phyloP scores from a whole-genome alignment of 2,329 filamentous ascomycete genomes.

The Elsinoe perseae region DNA sequence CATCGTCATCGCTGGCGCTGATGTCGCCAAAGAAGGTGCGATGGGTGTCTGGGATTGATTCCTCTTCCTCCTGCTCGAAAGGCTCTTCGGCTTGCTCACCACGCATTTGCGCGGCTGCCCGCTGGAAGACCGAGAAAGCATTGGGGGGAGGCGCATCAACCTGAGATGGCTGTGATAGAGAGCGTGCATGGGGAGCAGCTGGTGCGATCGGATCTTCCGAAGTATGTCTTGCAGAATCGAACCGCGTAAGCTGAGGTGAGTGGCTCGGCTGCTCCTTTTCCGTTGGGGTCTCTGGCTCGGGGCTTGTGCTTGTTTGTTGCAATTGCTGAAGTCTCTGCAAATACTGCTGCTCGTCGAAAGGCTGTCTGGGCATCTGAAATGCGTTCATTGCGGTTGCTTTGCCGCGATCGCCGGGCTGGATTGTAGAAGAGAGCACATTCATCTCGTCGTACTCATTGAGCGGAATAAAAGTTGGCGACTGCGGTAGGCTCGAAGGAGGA shows the following conservation, averaged over 20 bases:
- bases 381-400: slow-evolving; percentile 70
- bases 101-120: slow-evolving; percentile 37
- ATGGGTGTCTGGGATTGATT: slow-evolving; percentile 26
- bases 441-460: slow-evolving; percentile 66
- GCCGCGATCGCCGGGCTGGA: slow-evolving; percentile 68
- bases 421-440: slow-evolving; percentile 50
- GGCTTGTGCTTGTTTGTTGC: slow-evolving; percentile 45
- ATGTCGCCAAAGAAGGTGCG: slow-evolving; percentile 35
- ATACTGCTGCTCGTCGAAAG: slow-evolving; percentile 80
- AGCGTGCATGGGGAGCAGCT: slow-evolving; percentile 23
- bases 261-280: not conserved
- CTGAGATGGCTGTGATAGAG: slow-evolving; percentile 24
- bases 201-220: not conserved
- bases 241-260: slow-evolving; percentile 16
- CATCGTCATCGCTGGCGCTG: slow-evolving; percentile 35
- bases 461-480: slow-evolving; percentile 57
- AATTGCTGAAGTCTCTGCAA: slow-evolving; percentile 74
- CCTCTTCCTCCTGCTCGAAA: not conserved
- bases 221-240: slow-evolving; percentile 18
- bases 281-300: slow-evolving; percentile 1
- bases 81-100: slow-evolving; percentile 16
- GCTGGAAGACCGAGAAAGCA: slow-evolving; percentile 41
- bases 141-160: slow-evolving; percentile 24
- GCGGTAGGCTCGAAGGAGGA: slow-evolving; percentile 33
- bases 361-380: slow-evolving; percentile 64